phyloP scores from a whole-genome alignment of 352 stramenopile species.

The Halophytophthora batemanensis region DNA sequence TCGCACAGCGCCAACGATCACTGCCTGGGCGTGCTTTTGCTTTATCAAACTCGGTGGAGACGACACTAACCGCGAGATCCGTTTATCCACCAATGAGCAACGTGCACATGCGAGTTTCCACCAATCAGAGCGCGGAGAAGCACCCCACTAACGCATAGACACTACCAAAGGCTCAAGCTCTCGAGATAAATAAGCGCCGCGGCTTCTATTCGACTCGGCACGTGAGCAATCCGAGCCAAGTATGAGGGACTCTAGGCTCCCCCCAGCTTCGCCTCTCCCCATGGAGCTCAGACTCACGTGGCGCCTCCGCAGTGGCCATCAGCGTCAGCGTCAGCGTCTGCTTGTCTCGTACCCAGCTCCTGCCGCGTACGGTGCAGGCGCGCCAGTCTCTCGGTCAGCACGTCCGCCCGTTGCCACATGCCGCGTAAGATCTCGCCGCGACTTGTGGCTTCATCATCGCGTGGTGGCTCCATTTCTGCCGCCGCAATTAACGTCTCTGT shows the following conservation, averaged over 20 bases:
- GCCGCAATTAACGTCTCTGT: not conserved
- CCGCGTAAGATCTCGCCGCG: slow-evolving; percentile 44
- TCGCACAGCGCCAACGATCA: not conserved
- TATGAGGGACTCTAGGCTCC: slow-evolving; percentile 1
- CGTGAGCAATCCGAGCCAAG: slow-evolving; percentile 10
- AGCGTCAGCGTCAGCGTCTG: not conserved
- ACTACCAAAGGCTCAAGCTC: not conserved
- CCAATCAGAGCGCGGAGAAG: not conserved
- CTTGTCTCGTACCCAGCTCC: slow-evolving; percentile 10
- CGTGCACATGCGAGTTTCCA: not conserved
- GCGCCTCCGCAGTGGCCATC: too few species aligned
- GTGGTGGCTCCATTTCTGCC: slow-evolving; percentile 9
- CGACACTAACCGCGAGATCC: too few species aligned
- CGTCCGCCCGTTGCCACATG: slow-evolving; percentile 47
- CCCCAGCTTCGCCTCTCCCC: too few species aligned
- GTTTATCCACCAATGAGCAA: not conserved
- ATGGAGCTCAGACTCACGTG: too few species aligned
- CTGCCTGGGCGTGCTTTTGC: slow-evolving; percentile 4
- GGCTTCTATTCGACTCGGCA: not conserved
- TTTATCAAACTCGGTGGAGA: too few species aligned
- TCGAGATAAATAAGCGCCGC: not conserved
- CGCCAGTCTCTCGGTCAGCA: slow-evolving; percentile 46
- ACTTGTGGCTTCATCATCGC: slow-evolving; percentile 23
- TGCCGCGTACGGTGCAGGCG: slow-evolving; percentile 38
- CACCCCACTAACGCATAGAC: slow-evolving; percentile 2